Percentiles rank a stretch among this genome's conserved stretches.
Conservation (phyloP, 2,329 filamentous ascomycete genomes). For the Aspergillus vadensis region DNA sequence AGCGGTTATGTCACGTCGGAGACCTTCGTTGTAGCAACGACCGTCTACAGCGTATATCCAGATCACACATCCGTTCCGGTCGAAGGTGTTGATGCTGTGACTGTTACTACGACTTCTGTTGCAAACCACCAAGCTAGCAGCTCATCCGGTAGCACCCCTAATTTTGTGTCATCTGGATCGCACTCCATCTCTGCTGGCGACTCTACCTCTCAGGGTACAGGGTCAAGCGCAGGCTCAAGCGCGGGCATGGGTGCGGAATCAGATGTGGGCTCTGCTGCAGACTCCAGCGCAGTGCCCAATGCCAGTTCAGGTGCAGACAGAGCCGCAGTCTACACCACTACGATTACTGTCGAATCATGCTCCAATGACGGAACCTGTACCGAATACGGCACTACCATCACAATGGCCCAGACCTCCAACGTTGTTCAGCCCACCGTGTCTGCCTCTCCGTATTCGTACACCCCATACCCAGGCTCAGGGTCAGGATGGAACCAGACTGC, state of each 20-base stretch:
- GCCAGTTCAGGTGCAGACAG: background rate
- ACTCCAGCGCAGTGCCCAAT: background rate
- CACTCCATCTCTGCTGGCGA: too few species aligned
- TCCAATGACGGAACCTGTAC: constrained; percentile 24
- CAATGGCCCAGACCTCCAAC: constrained; percentile 14
- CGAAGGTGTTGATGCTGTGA: background rate
- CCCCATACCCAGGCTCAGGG: background rate
- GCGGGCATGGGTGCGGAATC: background rate
- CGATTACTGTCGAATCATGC: constrained; percentile 16
- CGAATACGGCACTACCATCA: constrained; percentile 18
- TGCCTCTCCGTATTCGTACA: background rate
- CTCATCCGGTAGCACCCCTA: background rate
- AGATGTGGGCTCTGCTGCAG: background rate
- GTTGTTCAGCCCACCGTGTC: background rate
- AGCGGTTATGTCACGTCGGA: background rate
- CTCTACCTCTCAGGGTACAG: background rate
- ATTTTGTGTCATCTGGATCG: background rate
- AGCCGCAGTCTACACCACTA: constrained; percentile 1
- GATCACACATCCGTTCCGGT: background rate
- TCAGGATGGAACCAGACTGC: background rate
- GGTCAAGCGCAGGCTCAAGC: background rate
- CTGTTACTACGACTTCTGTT: background rate
- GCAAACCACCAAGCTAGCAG: background rate
- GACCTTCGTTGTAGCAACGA: background rate
- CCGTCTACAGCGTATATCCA: background rate